phyloP scores from a whole-genome alignment of 345 rosid species.

The Tarenaya hassleriana region DNA sequence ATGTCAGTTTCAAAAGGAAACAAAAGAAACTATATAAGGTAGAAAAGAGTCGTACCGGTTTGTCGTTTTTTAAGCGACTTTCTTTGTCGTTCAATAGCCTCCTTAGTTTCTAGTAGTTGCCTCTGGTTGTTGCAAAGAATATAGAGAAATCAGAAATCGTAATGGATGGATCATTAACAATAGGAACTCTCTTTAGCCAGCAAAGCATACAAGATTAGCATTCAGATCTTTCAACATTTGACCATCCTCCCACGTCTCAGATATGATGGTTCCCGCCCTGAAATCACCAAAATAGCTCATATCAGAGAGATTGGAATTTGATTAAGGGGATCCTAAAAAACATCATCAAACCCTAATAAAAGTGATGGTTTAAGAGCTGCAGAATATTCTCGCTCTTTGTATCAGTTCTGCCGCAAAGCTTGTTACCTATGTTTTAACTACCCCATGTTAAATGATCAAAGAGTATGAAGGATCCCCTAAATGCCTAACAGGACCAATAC shows the following conservation, averaged over 20 bases:
- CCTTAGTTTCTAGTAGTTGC: conserved; percentile 86
- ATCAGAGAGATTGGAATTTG: not conserved
- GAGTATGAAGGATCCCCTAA: not conserved
- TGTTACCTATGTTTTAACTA: not conserved
- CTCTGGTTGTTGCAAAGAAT: conserved; percentile 37
- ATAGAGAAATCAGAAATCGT: conserved; percentile 14
- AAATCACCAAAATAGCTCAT: conserved; percentile 23
- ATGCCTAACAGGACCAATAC: conserved; percentile 8
- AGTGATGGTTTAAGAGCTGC: too few relatives aligned
- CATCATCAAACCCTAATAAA: too few relatives aligned
- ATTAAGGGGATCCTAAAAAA: not conserved
- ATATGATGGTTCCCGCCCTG: conserved; percentile 96
- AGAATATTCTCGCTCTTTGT: too few relatives aligned
- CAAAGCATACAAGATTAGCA: conserved; percentile 69
- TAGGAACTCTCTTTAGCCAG: conserved; percentile 10
- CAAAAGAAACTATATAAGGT: too few relatives aligned
- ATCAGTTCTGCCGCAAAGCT: too few relatives aligned
- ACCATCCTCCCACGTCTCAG: conserved; percentile 99
- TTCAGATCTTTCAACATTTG: conserved; percentile 91
- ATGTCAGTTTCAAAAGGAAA: conserved; percentile 4
- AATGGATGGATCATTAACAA: conserved; percentile 2
- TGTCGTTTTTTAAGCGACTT: conserved; percentile 88
- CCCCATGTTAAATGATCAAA: conserved; percentile 4
- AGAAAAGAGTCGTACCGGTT: conserved; percentile 42
- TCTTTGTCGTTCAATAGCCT: conserved; percentile 90